Evolutionary conservation across 371 early-diverging fungal species (phyloP).

Genomic region (Circinella umbellata): DNA sequence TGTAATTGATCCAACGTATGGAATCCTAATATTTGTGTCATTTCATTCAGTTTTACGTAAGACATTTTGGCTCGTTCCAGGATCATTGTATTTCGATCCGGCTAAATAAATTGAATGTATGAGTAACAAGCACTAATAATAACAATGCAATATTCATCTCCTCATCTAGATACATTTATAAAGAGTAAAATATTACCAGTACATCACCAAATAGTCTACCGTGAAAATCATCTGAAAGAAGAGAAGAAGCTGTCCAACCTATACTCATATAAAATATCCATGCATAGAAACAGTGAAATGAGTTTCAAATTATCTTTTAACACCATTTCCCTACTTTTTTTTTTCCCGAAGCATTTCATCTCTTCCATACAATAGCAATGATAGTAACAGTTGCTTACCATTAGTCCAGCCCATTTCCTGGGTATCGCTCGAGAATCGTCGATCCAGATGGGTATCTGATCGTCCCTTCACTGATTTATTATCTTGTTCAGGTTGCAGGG

Average conservation of each 20-base stretch:
- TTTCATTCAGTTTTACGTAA: conserved; percentile 29
- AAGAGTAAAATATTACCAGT: conserved; percentile 15
- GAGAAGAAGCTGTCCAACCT: conserved; percentile 33
- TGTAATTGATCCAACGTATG: conserved; percentile 33
- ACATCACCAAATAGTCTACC: conserved; percentile 33
- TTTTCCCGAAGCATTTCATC: too few species aligned
- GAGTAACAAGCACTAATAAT: neutral
- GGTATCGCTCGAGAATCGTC: conserved; percentile 22
- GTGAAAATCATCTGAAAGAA: conserved; percentile 27
- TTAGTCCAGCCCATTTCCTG: conserved; percentile 21
- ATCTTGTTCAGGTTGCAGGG: conserved; percentile 12
- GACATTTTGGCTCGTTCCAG: conserved; percentile 32
- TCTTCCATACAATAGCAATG: too few species aligned
- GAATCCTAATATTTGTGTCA: conserved; percentile 14
- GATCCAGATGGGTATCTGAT: conserved; percentile 12
- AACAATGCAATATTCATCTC: neutral
- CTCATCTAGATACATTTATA: neutral
- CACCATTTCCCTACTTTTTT: too few species aligned
- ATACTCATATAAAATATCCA: neutral
- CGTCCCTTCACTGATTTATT: conserved; percentile 10
- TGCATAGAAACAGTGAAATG: too few species aligned
- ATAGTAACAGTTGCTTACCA: conserved; percentile 2
- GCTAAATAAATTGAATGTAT: conserved; percentile 8
- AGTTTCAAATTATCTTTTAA: too few species aligned
- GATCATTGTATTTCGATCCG: conserved; percentile 27